These are phyloP conservation scores for Artemisia tridentata DNA, from an alignment of 129 eudicot species.

Conservation along the genomic window DNA sequence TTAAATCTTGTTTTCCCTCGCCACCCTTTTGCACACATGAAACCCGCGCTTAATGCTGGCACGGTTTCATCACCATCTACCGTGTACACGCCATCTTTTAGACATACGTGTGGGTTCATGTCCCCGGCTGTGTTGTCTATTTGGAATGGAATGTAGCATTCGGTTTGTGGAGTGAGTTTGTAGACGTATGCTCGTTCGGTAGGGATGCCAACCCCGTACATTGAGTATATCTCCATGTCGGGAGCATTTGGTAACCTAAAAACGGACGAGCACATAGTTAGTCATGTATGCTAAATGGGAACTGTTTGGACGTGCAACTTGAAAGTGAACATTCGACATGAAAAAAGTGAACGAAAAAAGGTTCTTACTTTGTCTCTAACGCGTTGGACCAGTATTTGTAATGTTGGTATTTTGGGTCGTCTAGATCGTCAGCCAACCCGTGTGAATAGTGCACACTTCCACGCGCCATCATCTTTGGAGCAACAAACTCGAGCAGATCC, in stretches of 20 bases:
- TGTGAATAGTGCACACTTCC: constrained; percentile 78
- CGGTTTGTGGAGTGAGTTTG: constrained; percentile 49
- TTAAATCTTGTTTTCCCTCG: constrained; percentile 88
- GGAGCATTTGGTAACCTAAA: constrained; percentile 85
- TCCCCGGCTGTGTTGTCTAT: constrained; percentile 69
- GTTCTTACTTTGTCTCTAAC: constrained; percentile 78
- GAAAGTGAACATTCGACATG: not conserved
- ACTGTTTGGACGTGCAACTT: no score
- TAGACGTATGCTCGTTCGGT: constrained; percentile 88
- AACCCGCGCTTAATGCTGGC: constrained; percentile 82
- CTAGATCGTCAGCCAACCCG: constrained; percentile 77
- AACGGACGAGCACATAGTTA: not conserved
- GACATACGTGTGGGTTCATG: constrained; percentile 42
- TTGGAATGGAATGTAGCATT: constrained; percentile 83
- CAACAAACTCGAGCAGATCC: constrained; percentile 80
- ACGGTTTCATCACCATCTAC: constrained; percentile 98
- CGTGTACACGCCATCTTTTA: constrained; percentile 69
- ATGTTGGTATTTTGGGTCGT: constrained; percentile 81
- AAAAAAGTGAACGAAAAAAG: not conserved
- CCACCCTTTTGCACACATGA: constrained; percentile 97
- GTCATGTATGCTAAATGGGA: no score
- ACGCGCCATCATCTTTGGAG: constrained; percentile 94
- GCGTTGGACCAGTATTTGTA: constrained; percentile 94
- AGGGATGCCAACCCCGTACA: constrained; percentile 88
- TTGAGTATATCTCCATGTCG: constrained; percentile 79